These are phyloP conservation scores for Paramyrothecium roridum DNA, from an alignment of 2,329 filamentous ascomycete species.

Conservation along the genomic window DNA sequence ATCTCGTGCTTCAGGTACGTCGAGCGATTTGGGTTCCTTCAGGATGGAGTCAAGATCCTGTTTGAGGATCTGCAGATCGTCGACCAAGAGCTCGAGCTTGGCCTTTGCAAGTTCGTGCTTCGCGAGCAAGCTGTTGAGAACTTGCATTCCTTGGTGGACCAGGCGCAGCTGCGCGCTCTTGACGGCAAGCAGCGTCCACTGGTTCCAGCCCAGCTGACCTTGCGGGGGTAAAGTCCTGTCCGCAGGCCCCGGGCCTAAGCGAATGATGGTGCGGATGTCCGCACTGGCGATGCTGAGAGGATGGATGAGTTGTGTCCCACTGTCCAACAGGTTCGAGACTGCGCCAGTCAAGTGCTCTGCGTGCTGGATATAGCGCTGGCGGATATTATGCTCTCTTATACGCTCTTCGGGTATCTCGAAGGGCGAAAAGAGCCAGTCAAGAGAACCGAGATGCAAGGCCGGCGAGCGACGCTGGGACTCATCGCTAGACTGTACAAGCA, in stretches of 20 bases:
- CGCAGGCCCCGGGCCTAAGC: slow-evolving; percentile 44
- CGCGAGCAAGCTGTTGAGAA: slow-evolving; percentile 70
- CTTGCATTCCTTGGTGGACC: slow-evolving; percentile 62
- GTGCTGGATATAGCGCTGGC: slow-evolving; percentile 74
- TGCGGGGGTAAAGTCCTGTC: background rate
- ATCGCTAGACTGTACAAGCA: background rate
- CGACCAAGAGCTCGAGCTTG: slow-evolving; percentile 34
- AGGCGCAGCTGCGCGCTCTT: slow-evolving; percentile 60
- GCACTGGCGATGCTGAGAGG: slow-evolving; percentile 67
- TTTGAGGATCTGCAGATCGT: background rate
- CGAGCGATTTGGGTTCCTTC: background rate
- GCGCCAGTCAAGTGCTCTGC: slow-evolving; percentile 67
- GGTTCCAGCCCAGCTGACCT: slow-evolving; percentile 43
- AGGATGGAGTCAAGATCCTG: background rate
- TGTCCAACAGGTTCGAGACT: slow-evolving; percentile 64
- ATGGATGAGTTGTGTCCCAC: slow-evolving; percentile 45
- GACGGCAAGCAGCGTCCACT: slow-evolving; percentile 74
- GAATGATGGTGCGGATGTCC: slow-evolving; percentile 66
- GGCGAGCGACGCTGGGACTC: background rate
- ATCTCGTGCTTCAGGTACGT: too few relatives aligned
- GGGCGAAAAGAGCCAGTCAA: slow-evolving; percentile 50
- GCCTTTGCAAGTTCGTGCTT: slow-evolving; percentile 63
- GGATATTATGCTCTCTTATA: slow-evolving; percentile 54
- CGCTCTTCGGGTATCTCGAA: slow-evolving; percentile 56
- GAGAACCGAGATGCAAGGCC: background rate